These are phyloP conservation scores for Porphyridium purpureum DNA, from an alignment of 23 red algal species.

Conservation along the genomic window DNA sequence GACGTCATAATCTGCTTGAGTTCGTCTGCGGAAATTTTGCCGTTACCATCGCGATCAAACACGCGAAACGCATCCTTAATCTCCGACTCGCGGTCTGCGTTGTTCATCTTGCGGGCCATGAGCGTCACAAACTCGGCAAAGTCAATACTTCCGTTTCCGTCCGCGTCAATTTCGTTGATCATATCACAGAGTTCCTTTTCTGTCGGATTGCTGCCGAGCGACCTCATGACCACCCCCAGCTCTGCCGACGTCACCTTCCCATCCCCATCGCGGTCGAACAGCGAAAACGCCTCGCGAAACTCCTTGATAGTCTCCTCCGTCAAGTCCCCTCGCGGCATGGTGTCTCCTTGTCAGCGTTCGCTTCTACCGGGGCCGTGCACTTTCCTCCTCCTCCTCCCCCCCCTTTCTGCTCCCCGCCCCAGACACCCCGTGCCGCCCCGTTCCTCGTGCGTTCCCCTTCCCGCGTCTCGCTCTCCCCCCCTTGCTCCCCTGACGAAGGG, in stretches of 20 bases:
- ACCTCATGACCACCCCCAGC: conserved; percentile 79
- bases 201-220: conserved; percentile 83
- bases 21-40: conserved; percentile 76
- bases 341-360: neutral
- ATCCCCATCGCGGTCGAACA: conserved; percentile 66
- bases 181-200: conserved; percentile 62
- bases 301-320: conserved; percentile 84
- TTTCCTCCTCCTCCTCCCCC: no score
- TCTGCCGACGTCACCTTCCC: conserved; percentile 76
- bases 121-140: conserved; percentile 91
- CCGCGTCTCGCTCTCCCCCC: no score
- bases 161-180: conserved; percentile 87
- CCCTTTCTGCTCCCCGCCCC: no score
- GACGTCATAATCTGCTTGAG: conserved; percentile 71
- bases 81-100: conserved; percentile 53
- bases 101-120: conserved; percentile 81
- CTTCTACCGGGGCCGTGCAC: no score
- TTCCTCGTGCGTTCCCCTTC: no score
- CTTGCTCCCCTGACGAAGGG: no score
- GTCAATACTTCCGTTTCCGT: conserved; percentile 84
- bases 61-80: conserved; percentile 78
- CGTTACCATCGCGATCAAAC: conserved; percentile 92
- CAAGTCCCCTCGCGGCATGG: conserved; percentile 51
- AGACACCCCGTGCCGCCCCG: no score
- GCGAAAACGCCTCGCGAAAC: conserved; percentile 65